Conservation (phyloP, 305 asterid species). For the Salvia sclarea region DNA sequence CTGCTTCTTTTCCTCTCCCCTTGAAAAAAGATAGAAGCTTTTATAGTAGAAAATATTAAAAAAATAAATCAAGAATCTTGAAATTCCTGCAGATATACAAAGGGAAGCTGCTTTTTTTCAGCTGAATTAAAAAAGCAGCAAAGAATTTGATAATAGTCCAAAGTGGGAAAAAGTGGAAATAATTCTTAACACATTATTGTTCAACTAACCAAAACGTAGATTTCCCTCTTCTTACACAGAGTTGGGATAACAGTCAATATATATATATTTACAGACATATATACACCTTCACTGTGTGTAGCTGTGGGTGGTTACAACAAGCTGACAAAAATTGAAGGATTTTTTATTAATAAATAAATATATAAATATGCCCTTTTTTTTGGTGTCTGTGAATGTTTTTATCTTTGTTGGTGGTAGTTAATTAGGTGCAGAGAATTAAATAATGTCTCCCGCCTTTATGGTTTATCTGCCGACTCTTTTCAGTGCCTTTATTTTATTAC, state of each 20-base stretch:
- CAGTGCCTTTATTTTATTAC: neutral
- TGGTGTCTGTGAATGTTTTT: constrained; percentile 23
- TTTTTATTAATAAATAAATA: constrained; percentile 8
- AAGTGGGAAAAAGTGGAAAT: constrained; percentile 19
- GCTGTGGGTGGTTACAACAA: constrained; percentile 11
- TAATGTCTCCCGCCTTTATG: constrained; percentile 39
- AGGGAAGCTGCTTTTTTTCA: constrained; percentile 32
- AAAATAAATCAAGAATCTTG: constrained; percentile 42
- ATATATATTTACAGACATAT: neutral
- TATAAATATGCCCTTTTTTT: neutral
- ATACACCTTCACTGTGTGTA: constrained; percentile 14
- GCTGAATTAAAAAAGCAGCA: constrained; percentile 22
- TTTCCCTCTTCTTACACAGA: no score
- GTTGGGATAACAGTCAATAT: neutral
- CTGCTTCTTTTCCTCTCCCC: constrained; percentile 25
- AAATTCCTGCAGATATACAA: constrained; percentile 28
- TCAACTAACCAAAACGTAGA: constrained; percentile 32
- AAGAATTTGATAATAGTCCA: constrained; percentile 26
- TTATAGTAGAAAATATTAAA: no score
- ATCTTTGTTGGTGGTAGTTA: neutral
- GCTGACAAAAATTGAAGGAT: constrained; percentile 27
- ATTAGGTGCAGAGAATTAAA: constrained; percentile 23
- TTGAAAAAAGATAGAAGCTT: constrained; percentile 27
- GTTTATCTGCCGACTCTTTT: constrained; percentile 1
- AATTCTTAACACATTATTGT: constrained; percentile 29